Conservation (phyloP, 768 basidiomycete genomes). For the Paxillus ammoniavirescens region DNA sequence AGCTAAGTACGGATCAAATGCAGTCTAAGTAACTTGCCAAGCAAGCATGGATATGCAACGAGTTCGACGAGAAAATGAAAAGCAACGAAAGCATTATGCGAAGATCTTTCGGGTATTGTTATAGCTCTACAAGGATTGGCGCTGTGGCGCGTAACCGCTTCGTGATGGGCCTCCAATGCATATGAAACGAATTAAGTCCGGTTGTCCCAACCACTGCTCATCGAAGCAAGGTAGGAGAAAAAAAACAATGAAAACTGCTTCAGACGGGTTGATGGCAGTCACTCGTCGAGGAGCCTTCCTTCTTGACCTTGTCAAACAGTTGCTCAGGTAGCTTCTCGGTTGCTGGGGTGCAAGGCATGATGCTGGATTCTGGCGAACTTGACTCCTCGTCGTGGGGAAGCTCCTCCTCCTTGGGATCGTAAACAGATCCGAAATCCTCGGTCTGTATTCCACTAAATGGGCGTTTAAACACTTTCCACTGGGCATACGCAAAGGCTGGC, state of each 20-base stretch:
- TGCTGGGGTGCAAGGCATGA: constrained; percentile 16
- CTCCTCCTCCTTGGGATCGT: constrained; percentile 18
- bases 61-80: constrained; percentile 1
- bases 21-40: background rate
- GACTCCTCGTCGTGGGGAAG: constrained; percentile 20
- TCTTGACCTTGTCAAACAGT: constrained; percentile 6
- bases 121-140: constrained; percentile 14
- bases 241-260: background rate
- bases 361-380: constrained; percentile 8
- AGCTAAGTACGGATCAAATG: background rate
- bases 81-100: constrained; percentile 5
- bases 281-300: background rate
- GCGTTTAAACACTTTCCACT: constrained; percentile 50
- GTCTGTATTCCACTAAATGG: constrained; percentile 41
- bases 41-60: background rate
- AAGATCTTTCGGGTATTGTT: constrained; percentile 17
- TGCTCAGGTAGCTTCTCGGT: constrained; percentile 15
- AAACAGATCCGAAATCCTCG: constrained; percentile 26
- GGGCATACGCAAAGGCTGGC: constrained; percentile 50
- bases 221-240: background rate
- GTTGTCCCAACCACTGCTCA: background rate
- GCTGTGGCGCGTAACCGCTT: constrained; percentile 9
- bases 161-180: constrained; percentile 2
- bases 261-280: background rate
- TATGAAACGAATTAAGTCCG: constrained; percentile 7